Evolutionary conservation across 495 filamentous ascomycete genomes (phyloP), one percentile per base, ranked within the genome.

Genomic region (Tuber microsphaerosporum): DNA sequence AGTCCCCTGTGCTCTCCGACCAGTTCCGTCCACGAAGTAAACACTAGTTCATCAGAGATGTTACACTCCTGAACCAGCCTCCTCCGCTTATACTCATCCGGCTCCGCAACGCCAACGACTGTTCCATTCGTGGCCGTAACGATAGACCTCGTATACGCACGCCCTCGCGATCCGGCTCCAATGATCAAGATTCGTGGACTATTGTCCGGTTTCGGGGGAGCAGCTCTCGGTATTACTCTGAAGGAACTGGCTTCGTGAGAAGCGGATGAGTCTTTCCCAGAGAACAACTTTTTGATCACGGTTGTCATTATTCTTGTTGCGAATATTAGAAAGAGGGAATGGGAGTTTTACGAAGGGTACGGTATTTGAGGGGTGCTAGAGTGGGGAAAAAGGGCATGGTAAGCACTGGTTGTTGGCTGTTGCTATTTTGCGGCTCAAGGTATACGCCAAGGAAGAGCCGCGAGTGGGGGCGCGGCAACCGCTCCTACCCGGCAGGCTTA

Each of bases 141-240:
- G 42, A 92, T 89, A 69, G 91, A 90, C 65, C 86, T 84, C 17
- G 91, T 91, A 82, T 97, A 97, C 26, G 91, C 87, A 73, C 88
- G 87, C 68, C 94, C 94, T 8, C 94, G 89, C 26, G 92, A 93
- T 34, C 95, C 94, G 17, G 93, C 95, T 69, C 94, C 94, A 76
- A 97, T 92, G 77, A 98, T 87, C 70, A 97, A 86, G 80, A 96
- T 86, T 31, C 88, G 87, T 9, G 89, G 89, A 8, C 73, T 74
- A 17, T 68, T 68, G 20, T 5, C 19, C 17, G 44, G 76, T 56
- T 79, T 72, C 1, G 56, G 56, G 56, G 26, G 56, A 34, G 56
- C 16, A 34, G 14, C 56, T 6, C 26, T 65, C 4, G 26, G 56
- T 31, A 34, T 17, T 17, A 31, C 56, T 16, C 5, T 34, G 4